Evolutionary conservation across 2,329 filamentous ascomycete genomes (phyloP).

Genomic region (Zopfia rhizophila): DNA sequence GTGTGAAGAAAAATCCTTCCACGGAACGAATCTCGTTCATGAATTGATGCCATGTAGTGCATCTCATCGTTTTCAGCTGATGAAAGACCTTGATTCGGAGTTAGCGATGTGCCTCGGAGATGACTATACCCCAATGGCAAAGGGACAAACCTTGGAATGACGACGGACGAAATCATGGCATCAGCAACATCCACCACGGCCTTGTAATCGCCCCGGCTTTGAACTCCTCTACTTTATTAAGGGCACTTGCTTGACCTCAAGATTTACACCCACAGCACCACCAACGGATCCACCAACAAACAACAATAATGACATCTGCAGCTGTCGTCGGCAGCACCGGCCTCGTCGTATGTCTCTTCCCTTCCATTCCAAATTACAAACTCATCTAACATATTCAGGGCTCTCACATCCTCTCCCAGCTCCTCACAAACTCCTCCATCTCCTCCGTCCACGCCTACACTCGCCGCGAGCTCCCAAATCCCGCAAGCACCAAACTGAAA

Average conservation of each 20-base stretch:
- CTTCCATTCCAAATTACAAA: not conserved
- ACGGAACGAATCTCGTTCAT: too few relatives aligned
- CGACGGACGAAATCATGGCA: conserved; percentile 11
- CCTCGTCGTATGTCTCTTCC: conserved; percentile 59
- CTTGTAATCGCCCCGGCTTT: conserved; percentile 1
- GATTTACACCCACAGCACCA: conserved; percentile 6
- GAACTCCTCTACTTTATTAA: not conserved
- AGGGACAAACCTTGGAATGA: conserved; percentile 4
- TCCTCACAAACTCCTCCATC: conserved; percentile 66
- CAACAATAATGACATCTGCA: conserved; percentile 57
- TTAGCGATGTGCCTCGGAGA: too few relatives aligned
- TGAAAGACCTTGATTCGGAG: too few relatives aligned
- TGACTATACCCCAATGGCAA: too few relatives aligned
- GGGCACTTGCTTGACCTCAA: not conserved
- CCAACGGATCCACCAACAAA: not conserved
- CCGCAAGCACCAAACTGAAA: conserved; percentile 68
- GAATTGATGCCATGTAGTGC: too few relatives aligned
- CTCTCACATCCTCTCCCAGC: conserved; percentile 74
- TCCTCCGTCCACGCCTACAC: conserved; percentile 71
- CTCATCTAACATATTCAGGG: conserved; percentile 61
- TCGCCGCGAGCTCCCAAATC: conserved; percentile 68
- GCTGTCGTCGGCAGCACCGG: conserved; percentile 73
- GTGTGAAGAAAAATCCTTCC: too few relatives aligned
- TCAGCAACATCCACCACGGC: not conserved
- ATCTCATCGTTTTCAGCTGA: too few relatives aligned